Conservation (phyloP, 345 rosid genomes). For the Eucalyptus victrix region DNA sequence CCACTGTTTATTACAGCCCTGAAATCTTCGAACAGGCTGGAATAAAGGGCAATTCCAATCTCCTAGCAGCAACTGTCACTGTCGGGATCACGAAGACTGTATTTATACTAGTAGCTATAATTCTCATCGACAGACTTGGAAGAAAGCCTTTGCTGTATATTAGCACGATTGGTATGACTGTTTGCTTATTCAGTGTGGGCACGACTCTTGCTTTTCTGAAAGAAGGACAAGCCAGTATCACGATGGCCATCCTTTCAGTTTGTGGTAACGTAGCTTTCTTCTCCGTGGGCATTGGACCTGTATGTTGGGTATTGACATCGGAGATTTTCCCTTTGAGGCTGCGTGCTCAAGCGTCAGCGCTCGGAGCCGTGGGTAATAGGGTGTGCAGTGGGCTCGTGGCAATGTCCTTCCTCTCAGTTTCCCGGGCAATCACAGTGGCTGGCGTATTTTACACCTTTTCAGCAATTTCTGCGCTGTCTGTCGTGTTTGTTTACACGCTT, state of each 20-base stretch:
- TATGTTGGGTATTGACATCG: slow-evolving; percentile 76
- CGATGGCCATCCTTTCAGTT: slow-evolving; percentile 34
- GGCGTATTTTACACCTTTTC: slow-evolving; percentile 61
- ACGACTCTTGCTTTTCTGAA: slow-evolving; percentile 43
- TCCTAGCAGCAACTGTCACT: slow-evolving; percentile 66
- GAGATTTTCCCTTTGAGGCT: slow-evolving; percentile 71
- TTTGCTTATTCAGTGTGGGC: slow-evolving; percentile 48
- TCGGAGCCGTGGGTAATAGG: slow-evolving; percentile 75
- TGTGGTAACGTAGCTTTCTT: slow-evolving; percentile 82
- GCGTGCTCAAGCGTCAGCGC: slow-evolving; percentile 74
- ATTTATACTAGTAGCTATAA: slow-evolving; percentile 55
- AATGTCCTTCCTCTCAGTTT: slow-evolving; percentile 69
- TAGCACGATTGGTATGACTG: slow-evolving; percentile 81
- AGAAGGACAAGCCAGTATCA: slow-evolving; percentile 26
- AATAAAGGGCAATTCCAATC: slow-evolving; percentile 35
- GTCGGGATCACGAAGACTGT: slow-evolving; percentile 64
- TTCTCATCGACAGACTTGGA: slow-evolving; percentile 55
- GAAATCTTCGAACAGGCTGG: slow-evolving; percentile 62
- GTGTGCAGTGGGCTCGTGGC: slow-evolving; percentile 67
- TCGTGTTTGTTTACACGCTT: slow-evolving; percentile 39
- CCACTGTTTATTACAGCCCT: slow-evolving; percentile 80
- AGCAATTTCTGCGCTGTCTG: slow-evolving; percentile 45
- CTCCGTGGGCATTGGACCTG: slow-evolving; percentile 72
- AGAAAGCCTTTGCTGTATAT: slow-evolving; percentile 70
- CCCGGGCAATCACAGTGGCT: slow-evolving; percentile 44